Conservation (phyloP, 768 basidiomycete genomes). For the Agrocybe chaxingu region DNA sequence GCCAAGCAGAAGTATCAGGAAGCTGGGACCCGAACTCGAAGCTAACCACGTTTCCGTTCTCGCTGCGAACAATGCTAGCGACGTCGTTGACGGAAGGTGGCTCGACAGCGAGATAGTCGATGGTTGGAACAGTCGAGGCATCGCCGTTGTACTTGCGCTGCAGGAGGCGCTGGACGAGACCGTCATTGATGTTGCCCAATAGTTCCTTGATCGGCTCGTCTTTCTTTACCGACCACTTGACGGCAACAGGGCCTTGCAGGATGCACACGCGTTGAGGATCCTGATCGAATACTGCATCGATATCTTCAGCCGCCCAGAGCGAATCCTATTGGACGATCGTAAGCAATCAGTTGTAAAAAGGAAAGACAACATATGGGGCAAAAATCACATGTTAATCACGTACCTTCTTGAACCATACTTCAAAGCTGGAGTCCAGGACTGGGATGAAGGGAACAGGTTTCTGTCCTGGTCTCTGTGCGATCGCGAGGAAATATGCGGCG, state of each 20-base stretch:
- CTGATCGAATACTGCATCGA: constrained; percentile 98
- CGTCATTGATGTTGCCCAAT: constrained; percentile 80
- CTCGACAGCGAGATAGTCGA: constrained; percentile 75
- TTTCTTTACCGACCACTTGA: constrained; percentile 80
- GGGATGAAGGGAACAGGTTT: constrained; percentile 99
- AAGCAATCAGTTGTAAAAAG: constrained; percentile 11
- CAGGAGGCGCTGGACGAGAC: constrained; percentile 76
- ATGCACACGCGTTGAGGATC: constrained; percentile 98
- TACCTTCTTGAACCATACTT: constrained; percentile 99
- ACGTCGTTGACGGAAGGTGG: constrained; percentile 33
- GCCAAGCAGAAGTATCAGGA: constrained; percentile 72
- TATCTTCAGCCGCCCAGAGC: constrained; percentile 96
- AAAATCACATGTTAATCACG: constrained; percentile 20
- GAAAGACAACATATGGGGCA: constrained; percentile 2
- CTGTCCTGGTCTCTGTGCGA: constrained; percentile 93
- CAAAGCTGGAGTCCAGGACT: constrained; percentile 87
- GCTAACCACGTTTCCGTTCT: constrained; percentile 40
- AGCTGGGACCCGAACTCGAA: constrained; percentile 48
- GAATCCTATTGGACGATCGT: constrained; percentile 62
- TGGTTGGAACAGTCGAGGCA: constrained; percentile 64
- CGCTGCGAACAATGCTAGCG: constrained; percentile 40
- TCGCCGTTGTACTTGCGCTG: constrained; percentile 78
- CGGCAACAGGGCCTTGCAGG: constrained; percentile 94
- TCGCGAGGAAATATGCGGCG: constrained; percentile 92
- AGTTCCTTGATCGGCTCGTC: constrained; percentile 94